Evolutionary conservation across 2,329 filamentous ascomycete species (phyloP).

Genomic region (Cryphonectria japonica): DNA sequence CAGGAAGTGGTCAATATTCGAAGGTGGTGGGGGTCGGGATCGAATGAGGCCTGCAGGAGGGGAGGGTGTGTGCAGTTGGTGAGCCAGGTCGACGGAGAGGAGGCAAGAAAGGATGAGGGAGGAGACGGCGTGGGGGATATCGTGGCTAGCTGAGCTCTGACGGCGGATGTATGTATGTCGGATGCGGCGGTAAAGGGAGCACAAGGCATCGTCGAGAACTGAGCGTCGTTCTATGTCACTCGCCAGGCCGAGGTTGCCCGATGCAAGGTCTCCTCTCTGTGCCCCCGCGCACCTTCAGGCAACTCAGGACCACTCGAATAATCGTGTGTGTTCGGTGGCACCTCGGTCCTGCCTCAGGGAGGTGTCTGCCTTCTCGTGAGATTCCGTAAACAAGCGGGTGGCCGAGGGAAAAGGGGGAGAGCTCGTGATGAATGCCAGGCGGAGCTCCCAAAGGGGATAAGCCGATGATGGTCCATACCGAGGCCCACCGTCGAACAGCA

Average conservation of each 20-base stretch:
- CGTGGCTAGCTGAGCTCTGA: not conserved
- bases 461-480: not conserved
- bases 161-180: not conserved
- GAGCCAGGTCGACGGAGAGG: not conserved
- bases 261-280: not conserved
- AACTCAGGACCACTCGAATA: not conserved
- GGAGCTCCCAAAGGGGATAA: not conserved
- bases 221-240: not conserved
- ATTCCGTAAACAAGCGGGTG: not conserved
- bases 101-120: not conserved
- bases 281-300: not conserved
- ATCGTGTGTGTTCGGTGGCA: not conserved
- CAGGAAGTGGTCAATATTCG: not conserved
- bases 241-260: not conserved
- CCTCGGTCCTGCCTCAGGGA: not conserved
- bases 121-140: not conserved
- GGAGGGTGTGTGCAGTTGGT: not conserved
- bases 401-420: not conserved
- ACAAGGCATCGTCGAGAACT: not conserved
- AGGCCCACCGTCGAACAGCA: not conserved
- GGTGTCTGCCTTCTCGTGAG: not conserved
- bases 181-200: not conserved
- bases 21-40: not conserved
- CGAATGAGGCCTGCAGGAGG: not conserved
- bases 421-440: not conserved